Base-by-base conservation (phyloP, 164 flowering plant species). In the Malania oleifera region DNA sequence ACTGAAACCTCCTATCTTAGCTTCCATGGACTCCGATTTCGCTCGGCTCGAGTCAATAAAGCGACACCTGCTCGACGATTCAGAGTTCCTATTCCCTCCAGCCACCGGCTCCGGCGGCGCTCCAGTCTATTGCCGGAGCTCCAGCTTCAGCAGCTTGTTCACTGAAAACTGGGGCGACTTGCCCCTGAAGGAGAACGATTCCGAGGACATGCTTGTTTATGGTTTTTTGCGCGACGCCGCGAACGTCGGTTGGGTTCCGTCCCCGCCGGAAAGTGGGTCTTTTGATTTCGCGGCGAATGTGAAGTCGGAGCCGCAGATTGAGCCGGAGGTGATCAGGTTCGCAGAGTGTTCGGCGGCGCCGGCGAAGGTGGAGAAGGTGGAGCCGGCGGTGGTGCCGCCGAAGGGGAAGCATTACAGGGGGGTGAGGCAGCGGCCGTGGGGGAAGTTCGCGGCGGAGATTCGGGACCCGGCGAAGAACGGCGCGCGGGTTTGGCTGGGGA, bases 171-270 rank as follows among this genome's bases (percentile, higher is more conserved):
- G 93, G 98, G 96, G 96, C 0, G 91, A 84, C 1, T 57, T 89
- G 45, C 98, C 98, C 3, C 52, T 89, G 5, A 82, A 77, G 52
- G 85, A 67, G 18, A 78, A 89, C 53, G 96, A 89, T 60, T 77
- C 97, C 0, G 91, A 92, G 27, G 98, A 92, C 58, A 87, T 92
- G 96, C 59, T 92, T 1, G 61, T 89, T 1, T 84, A 70, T 59
- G 75, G 80, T 1, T 62, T 86, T 5, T 78, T 89, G 43, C 77
- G 70, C 5, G 91, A 89, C 40, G 95, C 93, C 38, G 74, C 80
- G 19, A 74, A 26, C 15, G 67, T 56, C 17, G 96, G 98, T 0
- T 86, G 92, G 96, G 59, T 67, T 26, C 95, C 96, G 14, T 64
- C 69, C 3, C 61, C 62, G 35, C 27, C 54, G 25, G 71, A 73